Conservation (phyloP, 768 basidiomycete genomes). For the Termitomyces sp. region DNA sequence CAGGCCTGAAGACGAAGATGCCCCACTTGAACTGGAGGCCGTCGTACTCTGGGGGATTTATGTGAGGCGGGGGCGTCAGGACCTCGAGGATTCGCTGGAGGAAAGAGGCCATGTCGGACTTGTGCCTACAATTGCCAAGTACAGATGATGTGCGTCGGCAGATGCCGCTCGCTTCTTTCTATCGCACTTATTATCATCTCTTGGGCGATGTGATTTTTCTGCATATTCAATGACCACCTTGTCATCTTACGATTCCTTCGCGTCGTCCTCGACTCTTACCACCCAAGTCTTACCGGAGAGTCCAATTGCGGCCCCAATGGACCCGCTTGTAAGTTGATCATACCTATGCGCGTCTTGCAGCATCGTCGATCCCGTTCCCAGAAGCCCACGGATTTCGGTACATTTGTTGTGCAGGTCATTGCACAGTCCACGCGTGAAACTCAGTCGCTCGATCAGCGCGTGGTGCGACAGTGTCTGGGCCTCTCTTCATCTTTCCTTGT, state of each 20-base stretch:
- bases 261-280: slow-evolving; percentile 1
- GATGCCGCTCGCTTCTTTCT: slow-evolving; percentile 4
- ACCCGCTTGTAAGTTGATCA: slow-evolving; percentile 8
- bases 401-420: slow-evolving; percentile 53
- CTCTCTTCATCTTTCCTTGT: slow-evolving; percentile 77
- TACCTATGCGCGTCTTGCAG: neutral
- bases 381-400: slow-evolving; percentile 51
- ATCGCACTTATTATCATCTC: neutral
- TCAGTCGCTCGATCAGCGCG: slow-evolving; percentile 48
- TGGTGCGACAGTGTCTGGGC: slow-evolving; percentile 58
- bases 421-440: slow-evolving; percentile 42
- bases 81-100: slow-evolving; percentile 28
- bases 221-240: slow-evolving; percentile 2
- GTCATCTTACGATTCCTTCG: slow-evolving; percentile 8
- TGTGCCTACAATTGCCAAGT: neutral
- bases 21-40: slow-evolving; percentile 74
- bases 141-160: slow-evolving; percentile 5
- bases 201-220: neutral
- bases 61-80: slow-evolving; percentile 55
- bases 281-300: neutral
- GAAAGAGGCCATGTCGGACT: slow-evolving; percentile 19
- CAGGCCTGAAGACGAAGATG: slow-evolving; percentile 77
- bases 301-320: neutral
- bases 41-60: slow-evolving; percentile 55
- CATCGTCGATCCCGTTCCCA: slow-evolving; percentile 2